Percentiles rank a stretch among this genome's conserved stretches.
phyloP scores from a whole-genome alignment of 106 monocot species.

The Amphibolis antarctica region DNA sequence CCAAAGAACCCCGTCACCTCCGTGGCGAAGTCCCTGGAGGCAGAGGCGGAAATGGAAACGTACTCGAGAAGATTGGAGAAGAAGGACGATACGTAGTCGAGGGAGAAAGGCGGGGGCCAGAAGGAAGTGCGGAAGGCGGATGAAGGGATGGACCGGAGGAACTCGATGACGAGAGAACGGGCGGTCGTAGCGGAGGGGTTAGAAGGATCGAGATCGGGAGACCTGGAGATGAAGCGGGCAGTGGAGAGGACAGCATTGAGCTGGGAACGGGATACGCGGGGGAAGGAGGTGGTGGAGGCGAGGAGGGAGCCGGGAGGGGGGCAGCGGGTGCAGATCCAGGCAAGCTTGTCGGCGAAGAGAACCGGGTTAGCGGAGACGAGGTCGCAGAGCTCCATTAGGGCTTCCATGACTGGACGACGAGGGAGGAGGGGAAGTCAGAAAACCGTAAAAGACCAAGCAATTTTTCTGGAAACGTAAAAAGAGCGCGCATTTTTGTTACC shows the following conservation, averaged over 20 bases:
- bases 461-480: neutral
- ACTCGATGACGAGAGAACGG: constrained; percentile 37
- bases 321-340: constrained; percentile 87
- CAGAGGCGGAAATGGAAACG: constrained; percentile 21
- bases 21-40: constrained; percentile 28
- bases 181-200: constrained; percentile 20
- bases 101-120: constrained; percentile 41
- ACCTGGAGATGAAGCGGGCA: constrained; percentile 58
- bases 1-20: constrained; percentile 28
- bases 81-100: constrained; percentile 26
- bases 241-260: constrained; percentile 60
- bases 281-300: constrained; percentile 1
- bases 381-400: constrained; percentile 86
- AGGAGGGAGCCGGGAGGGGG: constrained; percentile 27
- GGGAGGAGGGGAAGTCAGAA: neutral
- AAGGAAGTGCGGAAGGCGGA: constrained; percentile 29
- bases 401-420: constrained; percentile 41
- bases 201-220: constrained; percentile 14
- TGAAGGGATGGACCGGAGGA: constrained; percentile 39
- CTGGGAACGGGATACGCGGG: constrained; percentile 47
- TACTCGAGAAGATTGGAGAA: constrained; percentile 33
- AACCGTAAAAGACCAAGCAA: neutral
- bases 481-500: too few relatives aligned
- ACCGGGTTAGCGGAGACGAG: constrained; percentile 58
- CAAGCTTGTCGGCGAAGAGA: constrained; percentile 73